phyloP scores from a whole-genome alignment of 2,329 filamentous ascomycete genomes.

The Coniochaeta ligniaria region DNA sequence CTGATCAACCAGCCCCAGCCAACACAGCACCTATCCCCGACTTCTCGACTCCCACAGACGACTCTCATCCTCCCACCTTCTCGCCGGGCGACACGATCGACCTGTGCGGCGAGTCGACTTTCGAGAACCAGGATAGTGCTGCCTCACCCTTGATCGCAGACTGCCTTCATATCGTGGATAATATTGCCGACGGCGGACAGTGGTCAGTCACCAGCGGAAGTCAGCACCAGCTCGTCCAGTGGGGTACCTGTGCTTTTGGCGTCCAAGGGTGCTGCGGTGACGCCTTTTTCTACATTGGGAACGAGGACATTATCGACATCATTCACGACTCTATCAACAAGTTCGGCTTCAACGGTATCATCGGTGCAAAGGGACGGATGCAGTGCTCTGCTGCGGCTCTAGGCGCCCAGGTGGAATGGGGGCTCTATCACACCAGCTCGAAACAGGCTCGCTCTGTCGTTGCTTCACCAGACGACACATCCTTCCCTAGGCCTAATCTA shows the following conservation, averaged over 20 bases:
- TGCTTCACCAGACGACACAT: no score
- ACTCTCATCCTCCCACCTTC: neutral
- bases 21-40: neutral
- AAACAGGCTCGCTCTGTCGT: no score
- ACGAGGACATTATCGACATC: neutral
- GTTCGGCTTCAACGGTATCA: neutral
- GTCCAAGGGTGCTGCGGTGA: neutral
- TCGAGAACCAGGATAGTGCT: neutral
- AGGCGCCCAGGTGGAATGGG: neutral
- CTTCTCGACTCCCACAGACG: neutral
- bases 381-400: neutral
- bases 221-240: slow-evolving; percentile 1
- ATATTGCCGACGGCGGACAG: neutral
- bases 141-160: neutral
- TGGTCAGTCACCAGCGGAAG: neutral
- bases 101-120: neutral
- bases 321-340: neutral
- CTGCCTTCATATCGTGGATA: neutral
- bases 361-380: neutral
- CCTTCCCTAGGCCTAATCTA: no score
- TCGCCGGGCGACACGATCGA: neutral
- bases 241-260: slow-evolving; percentile 5
- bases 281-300: neutral
- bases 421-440: neutral
- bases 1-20: no score